phyloP scores from a whole-genome alignment of 495 filamentous ascomycete species.

The Penicillium nucicola region DNA sequence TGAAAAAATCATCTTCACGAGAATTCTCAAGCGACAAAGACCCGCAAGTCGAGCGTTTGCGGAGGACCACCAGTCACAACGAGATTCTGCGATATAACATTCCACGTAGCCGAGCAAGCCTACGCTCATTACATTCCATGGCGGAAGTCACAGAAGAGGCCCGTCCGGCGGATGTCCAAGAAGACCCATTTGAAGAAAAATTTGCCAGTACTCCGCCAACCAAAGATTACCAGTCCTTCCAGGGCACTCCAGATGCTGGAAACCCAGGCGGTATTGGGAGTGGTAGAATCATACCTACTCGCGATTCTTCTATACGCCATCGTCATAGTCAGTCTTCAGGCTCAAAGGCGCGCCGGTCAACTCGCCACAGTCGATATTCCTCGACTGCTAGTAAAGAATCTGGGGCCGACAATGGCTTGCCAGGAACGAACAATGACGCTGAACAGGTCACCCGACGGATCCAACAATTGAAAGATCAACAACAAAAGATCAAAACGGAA shows the following conservation, averaged over 20 bases:
- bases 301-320: slow-evolving; percentile 65
- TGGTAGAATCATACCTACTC: slow-evolving; percentile 56
- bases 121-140: slow-evolving; percentile 46
- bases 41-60: slow-evolving; percentile 28
- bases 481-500: slow-evolving; percentile 43
- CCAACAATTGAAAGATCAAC: slow-evolving; percentile 50
- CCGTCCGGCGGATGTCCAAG: slow-evolving; percentile 16
- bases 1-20: slow-evolving; percentile 35
- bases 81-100: slow-evolving; percentile 35
- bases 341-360: slow-evolving; percentile 33
- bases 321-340: slow-evolving; percentile 39
- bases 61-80: slow-evolving; percentile 36
- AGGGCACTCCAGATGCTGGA: slow-evolving; percentile 26
- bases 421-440: slow-evolving; percentile 34
- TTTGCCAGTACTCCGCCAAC: slow-evolving; percentile 24
- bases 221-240: slow-evolving; percentile 23
- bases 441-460: slow-evolving; percentile 49
- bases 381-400: slow-evolving; percentile 38
- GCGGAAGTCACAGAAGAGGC: slow-evolving; percentile 42
- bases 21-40: slow-evolving; percentile 38
- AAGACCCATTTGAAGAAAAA: slow-evolving; percentile 19
- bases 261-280: slow-evolving; percentile 46
- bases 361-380: slow-evolving; percentile 39
- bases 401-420: slow-evolving; percentile 29
- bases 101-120: slow-evolving; percentile 37